These are phyloP conservation scores for Tetrapisispora nanseiensis DNA, from an alignment of 805 yeast species.

Conservation along the genomic window DNA sequence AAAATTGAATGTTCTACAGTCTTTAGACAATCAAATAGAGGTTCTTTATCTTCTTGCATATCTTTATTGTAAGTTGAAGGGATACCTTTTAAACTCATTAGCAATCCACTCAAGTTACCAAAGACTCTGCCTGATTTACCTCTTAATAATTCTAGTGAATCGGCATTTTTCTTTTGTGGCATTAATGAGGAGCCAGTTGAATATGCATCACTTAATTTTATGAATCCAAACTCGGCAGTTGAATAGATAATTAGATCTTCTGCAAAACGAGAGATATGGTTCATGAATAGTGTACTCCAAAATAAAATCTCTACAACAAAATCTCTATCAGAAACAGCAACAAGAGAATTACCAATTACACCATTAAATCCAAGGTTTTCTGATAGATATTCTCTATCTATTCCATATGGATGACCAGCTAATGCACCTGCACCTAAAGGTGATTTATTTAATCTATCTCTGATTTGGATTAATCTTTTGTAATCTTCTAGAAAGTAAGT, in stretches of 20 bases:
- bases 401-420: slow-evolving; percentile 99
- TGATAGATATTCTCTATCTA: slow-evolving; percentile 87
- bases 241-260: slow-evolving; percentile 95
- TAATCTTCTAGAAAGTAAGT: slow-evolving; percentile 89
- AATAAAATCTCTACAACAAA: slow-evolving; percentile 92
- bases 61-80: slow-evolving; percentile 98
- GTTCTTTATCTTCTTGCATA: slow-evolving; percentile 98
- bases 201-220: slow-evolving; percentile 91
- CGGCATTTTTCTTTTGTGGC: slow-evolving; percentile 99
- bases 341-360: slow-evolving; percentile 87
- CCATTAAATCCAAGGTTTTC: slow-evolving; percentile 67
- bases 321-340: slow-evolving; percentile 97
- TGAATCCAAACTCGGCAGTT: slow-evolving; percentile 93
- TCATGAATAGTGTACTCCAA: slow-evolving; percentile 92
- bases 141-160: slow-evolving; percentile 85
- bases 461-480: slow-evolving; percentile 71
- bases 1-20: slow-evolving; percentile 90
- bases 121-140: slow-evolving; percentile 97
- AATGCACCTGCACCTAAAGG: slow-evolving; percentile 97
- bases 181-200: slow-evolving; percentile 96
- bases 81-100: slow-evolving; percentile 93
- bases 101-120: slow-evolving; percentile 88
- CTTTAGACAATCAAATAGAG: slow-evolving; percentile 81
- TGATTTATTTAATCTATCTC: slow-evolving; percentile 71
- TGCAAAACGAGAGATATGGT: slow-evolving; percentile 86